Conservation (phyloP, 208 protist species). For the Leishmania gerbilli region DNA sequence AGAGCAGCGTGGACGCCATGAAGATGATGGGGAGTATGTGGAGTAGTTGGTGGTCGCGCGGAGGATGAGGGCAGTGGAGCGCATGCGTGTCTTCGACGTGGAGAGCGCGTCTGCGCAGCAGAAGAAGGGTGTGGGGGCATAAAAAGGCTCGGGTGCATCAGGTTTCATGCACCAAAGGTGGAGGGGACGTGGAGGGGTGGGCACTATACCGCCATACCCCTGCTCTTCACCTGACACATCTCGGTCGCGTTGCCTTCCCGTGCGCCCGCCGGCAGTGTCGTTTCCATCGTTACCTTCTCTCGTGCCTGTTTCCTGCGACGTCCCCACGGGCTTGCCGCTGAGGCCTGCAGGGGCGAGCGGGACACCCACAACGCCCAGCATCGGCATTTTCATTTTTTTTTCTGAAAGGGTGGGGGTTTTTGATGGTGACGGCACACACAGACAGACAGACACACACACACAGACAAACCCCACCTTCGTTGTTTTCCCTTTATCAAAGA, state of each 20-base stretch:
- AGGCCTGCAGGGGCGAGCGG: not conserved
- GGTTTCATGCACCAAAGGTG: not conserved
- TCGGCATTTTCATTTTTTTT: not conserved
- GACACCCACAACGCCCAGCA: too few species aligned
- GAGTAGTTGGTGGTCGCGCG: slow-evolving; percentile 27
- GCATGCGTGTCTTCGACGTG: not conserved
- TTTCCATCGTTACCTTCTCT: not conserved
- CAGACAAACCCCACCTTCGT: not conserved
- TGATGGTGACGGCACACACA: not conserved
- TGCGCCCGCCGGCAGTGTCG: not conserved
- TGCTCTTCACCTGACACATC: not conserved
- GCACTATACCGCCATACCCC: not conserved
- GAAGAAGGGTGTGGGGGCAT: not conserved
- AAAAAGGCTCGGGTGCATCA: not conserved
- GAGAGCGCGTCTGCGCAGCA: not conserved
- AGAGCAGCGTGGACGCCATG: slow-evolving; percentile 29
- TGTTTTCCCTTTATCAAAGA: too few species aligned
- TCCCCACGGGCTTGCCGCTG: not conserved
- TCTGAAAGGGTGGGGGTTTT: not conserved
- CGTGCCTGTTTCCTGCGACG: not conserved
- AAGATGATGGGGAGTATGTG: slow-evolving; percentile 34
- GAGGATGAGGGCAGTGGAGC: not conserved
- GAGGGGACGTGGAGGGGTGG: not conserved
- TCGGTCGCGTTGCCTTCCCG: not conserved
- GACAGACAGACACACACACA: too few species aligned